Base-by-base conservation (phyloP, 208 protist species). In the Lotmaria passim region DNA sequence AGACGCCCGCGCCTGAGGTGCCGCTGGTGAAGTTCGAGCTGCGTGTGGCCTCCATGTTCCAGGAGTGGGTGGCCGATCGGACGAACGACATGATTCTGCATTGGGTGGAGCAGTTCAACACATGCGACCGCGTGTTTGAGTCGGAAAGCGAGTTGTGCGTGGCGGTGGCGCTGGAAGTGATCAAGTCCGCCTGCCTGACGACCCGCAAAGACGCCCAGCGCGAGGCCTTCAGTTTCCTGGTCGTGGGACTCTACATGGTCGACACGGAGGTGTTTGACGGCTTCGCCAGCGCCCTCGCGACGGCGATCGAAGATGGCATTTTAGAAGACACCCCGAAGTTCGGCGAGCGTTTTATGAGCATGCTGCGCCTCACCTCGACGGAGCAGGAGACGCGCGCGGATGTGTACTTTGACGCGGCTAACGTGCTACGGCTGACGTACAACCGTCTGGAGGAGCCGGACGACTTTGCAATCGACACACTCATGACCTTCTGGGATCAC, bases 251-350 rank as follows among this genome's bases (percentile, higher is more conserved):
- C 41, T 82, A 81, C 72, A 72, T 96, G 39, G 78, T 74, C 21
- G 91, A 95, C 59, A 79, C 86, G 48, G 89, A 94, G 69, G 75
- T 96, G 19, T 73, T 94, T 30, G 65, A 81, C 19, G 89, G 89
- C 23, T 94, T 96, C 61, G 82, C 86, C 41, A 72, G 69, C 44
- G 84, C 91, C 4, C 74, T 92, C 15, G 82, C 80, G 7, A 63
- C 74, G 6, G 91, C 91, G 15, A 82, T 94, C 33, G 87, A 95
- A 73, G 91, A 96, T 38, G 89, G 87, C 21, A 43, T 93, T 23
- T 60, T 95, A 14, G 87, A 93, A 62, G 91, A 96, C 57, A 85
- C 90, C 30, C 91, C 91, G 21, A 92, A 91, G 84, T 94, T 93
- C 81, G 79, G 80, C 30, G 87, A 94, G 70, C 91, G 91, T 48